A percentile compares a stretch with the other conserved stretches of the same genome.
Conservation (phyloP, 495 filamentous ascomycete genomes). For the Penicillium bialowiezense region DNA sequence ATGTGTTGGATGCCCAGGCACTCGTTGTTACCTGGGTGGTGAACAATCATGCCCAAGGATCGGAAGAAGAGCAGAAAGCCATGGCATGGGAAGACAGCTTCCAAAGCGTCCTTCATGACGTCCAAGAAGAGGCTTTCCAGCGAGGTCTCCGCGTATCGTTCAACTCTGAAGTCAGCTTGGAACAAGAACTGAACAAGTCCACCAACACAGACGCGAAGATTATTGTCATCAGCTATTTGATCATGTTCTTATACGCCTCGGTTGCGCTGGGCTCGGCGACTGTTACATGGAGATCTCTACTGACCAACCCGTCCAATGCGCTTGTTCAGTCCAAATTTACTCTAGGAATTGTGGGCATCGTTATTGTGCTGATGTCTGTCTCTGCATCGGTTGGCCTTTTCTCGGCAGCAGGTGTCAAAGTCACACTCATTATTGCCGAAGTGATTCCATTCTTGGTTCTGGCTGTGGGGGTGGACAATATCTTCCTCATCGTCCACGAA, state of each 20-base stretch:
- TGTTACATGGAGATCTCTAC: slow-evolving; percentile 66
- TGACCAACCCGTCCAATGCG: slow-evolving; percentile 75
- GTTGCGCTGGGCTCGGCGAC: slow-evolving; percentile 86
- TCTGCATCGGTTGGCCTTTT: slow-evolving; percentile 92
- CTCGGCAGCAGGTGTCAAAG: slow-evolving; percentile 83
- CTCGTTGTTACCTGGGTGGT: slow-evolving; percentile 96
- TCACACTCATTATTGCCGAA: slow-evolving; percentile 95
- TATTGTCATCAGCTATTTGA: slow-evolving; percentile 92
- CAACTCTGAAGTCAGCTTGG: slow-evolving; percentile 88
- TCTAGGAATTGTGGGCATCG: slow-evolving; percentile 83
- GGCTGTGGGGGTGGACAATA: slow-evolving; percentile 96
- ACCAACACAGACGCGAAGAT: slow-evolving; percentile 98
- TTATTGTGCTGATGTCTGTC: slow-evolving; percentile 97
- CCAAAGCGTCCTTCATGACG: slow-evolving; percentile 61
- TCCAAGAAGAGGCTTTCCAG: slow-evolving; percentile 76
- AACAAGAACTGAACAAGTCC: slow-evolving; percentile 90
- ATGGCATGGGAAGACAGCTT: slow-evolving; percentile 88
- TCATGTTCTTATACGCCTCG: slow-evolving; percentile 98
- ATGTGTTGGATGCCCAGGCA: slow-evolving; percentile 72
- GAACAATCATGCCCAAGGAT: slow-evolving; percentile 77
- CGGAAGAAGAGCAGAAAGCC: slow-evolving; percentile 62
- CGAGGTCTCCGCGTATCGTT: slow-evolving; percentile 85
- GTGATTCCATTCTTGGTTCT: slow-evolving; percentile 97
- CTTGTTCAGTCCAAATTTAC: slow-evolving; percentile 95
- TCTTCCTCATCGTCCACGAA: slow-evolving; percentile 97